Base-by-base conservation (phyloP, 768 basidiomycete species). In the Pleurotus djamor region DNA sequence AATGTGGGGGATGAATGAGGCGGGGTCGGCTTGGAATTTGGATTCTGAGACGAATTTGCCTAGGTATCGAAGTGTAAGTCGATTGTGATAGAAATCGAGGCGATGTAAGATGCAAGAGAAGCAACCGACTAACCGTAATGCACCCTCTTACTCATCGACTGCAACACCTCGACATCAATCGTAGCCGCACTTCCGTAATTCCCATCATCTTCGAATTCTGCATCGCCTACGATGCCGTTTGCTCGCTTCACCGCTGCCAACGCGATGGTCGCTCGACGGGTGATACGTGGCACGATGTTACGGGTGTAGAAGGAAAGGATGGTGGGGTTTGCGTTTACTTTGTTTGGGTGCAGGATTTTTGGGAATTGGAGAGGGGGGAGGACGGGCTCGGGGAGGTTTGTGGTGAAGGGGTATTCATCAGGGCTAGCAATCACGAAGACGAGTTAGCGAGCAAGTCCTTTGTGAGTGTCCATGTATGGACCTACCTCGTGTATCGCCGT, bases 11-110 rank as follows among this genome's bases (percentile, higher is more conserved):
- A 99, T 83, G 73, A 98, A 99, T 8, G 87, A 86, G 37, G 88
- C 78, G 16, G 97, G 96, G 61, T 92, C 79, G 34, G 85, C 82
- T n/a, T 81, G 70, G 78, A 99, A 99, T 71, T 99, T 99, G 32
- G 92, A 92, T 74, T 99, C 97, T 4, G 96, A 94, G 4, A 99
- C 97, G 71, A 99, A 99, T 81, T 98, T 98, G 59, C 97, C 96
- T n/a, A n/a, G n/a, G n/a, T n/a, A n/a, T n/a, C n/a, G n/a, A n/a
- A n/a, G n/a, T n/a, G n/a, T n/a, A n/a, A n/a, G n/a, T n/a, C n/a
- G n/a, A n/a, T n/a, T n/a, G n/a, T n/a, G n/a, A n/a, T n/a, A n/a
- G n/a, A n/a, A n/a, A n/a, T n/a, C n/a, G n/a, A n/a, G n/a, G n/a
- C n/a, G n/a, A n/a, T n/a, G n/a, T n/a, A n/a, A n/a, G n/a, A n/a